Evolutionary conservation across 176 grass and related monocot genomes (phyloP).

Genomic region (Dendrocalamus sinicus): DNA sequence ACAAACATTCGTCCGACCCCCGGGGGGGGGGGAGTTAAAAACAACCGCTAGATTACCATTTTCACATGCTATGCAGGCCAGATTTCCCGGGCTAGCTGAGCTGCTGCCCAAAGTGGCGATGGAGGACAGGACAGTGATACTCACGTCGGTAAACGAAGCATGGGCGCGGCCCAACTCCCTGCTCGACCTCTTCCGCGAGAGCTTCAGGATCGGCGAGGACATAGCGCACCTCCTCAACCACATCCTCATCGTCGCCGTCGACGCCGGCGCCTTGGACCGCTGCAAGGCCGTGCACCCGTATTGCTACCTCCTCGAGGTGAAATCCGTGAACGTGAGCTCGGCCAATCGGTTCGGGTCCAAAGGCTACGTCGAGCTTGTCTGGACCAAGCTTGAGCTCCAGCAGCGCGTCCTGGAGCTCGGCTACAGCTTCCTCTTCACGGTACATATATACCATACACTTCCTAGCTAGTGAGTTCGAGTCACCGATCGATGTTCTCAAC

Average conservation of each 20-base stretch:
- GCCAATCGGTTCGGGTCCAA: slow-evolving; percentile 50
- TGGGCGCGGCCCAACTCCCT: slow-evolving; percentile 61
- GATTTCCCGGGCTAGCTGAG: slow-evolving; percentile 39
- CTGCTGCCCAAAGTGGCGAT: slow-evolving; percentile 52
- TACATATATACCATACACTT: background rate
- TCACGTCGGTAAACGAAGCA: slow-evolving; percentile 69
- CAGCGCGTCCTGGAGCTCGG: slow-evolving; percentile 60
- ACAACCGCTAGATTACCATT: no score
- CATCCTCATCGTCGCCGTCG: slow-evolving; percentile 62
- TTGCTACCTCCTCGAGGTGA: slow-evolving; percentile 62
- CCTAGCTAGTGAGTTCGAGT: no score
- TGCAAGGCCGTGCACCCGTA: slow-evolving; percentile 64
- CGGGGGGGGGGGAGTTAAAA: no score
- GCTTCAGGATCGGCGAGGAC: slow-evolving; percentile 64
- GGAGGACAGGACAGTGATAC: slow-evolving; percentile 67
- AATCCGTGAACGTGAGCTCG: slow-evolving; percentile 19
- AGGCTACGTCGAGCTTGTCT: slow-evolving; percentile 68
- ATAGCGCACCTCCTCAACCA: slow-evolving; percentile 55
- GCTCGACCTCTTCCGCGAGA: slow-evolving; percentile 63
- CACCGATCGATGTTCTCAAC: no score
- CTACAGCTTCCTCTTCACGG: slow-evolving; percentile 78
- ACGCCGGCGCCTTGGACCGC: slow-evolving; percentile 42
- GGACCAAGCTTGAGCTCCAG: slow-evolving; percentile 62
- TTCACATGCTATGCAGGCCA: background rate
- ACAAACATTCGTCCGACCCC: no score